phyloP scores from a whole-genome alignment of 139 green algal species.

The Tetratostichococcus sp. region DNA sequence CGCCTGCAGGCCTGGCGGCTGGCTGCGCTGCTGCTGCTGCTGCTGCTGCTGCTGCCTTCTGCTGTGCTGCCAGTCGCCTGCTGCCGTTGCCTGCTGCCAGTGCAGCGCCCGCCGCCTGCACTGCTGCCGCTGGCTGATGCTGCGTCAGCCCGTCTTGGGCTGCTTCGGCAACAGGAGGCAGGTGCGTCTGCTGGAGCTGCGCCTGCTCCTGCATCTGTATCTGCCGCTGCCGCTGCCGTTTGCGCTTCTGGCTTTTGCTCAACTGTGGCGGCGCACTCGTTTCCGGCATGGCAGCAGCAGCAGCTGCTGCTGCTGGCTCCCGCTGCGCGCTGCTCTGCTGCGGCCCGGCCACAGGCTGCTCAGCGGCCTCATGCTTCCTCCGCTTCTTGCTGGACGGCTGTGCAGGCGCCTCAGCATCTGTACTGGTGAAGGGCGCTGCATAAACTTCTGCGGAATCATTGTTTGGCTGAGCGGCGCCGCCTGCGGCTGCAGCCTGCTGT shows the following conservation, averaged over 20 bases:
- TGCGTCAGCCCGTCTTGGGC: no score
- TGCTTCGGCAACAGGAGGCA: no score
- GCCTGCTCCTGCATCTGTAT: background rate
- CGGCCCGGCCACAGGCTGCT: background rate
- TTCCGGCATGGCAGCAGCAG: background rate
- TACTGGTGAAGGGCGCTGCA: no score
- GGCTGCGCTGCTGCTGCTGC: background rate
- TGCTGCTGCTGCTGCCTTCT: no score
- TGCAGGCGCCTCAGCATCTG: no score
- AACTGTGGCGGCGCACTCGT: no score
- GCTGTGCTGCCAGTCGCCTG: no score
- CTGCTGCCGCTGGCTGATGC: background rate
- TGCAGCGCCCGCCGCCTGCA: background rate
- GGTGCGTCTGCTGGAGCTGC: background rate
- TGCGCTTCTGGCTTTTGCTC: background rate
- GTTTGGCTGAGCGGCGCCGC: no score
- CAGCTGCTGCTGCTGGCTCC: background rate
- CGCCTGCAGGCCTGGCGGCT: background rate
- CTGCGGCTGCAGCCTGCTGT: background rate
- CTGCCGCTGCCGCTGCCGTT: slow-evolving; percentile 16
- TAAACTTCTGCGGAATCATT: no score
- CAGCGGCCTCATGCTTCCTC: background rate
- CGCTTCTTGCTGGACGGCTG: no score
- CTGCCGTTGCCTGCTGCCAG: no score
- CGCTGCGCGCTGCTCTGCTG: background rate